Conservation (phyloP, 108 stramenopile genomes). For the Thalassiosira profunda region DNA sequence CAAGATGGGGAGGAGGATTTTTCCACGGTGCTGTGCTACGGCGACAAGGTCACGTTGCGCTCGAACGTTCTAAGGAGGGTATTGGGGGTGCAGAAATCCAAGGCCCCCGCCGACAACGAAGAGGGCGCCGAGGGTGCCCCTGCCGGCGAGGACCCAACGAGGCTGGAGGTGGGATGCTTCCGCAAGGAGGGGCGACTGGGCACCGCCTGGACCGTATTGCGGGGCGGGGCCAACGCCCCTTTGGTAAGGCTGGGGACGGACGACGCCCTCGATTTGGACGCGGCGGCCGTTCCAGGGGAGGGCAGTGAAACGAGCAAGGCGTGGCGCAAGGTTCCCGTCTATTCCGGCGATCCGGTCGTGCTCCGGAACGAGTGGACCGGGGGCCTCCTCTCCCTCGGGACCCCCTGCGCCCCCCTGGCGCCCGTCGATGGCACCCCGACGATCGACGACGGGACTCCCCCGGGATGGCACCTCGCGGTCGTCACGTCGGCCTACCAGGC, state of each 20-base stretch:
- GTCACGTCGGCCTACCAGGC: conserved; percentile 47
- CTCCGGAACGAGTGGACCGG: conserved; percentile 68
- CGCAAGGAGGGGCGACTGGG: conserved; percentile 34
- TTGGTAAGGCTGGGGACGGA: conserved; percentile 32
- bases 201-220: conserved; percentile 32
- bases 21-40: conserved; percentile 27
- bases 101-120: not conserved
- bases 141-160: not conserved
- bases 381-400: conserved; percentile 63
- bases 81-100: conserved; percentile 30
- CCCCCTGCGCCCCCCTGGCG: conserved; percentile 7
- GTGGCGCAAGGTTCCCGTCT: conserved; percentile 47
- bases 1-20: not conserved
- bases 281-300: conserved; percentile 19
- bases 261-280: not conserved
- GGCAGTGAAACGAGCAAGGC: not conserved
- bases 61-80: conserved; percentile 28
- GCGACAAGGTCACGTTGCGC: conserved; percentile 30
- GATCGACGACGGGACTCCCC: not conserved
- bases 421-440: conserved; percentile 35
- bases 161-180: conserved; percentile 43
- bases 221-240: conserved; percentile 34
- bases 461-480: conserved; percentile 33
- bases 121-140: not conserved
- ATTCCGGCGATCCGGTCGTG: conserved; percentile 67